phyloP scores from a whole-genome alignment of 2,329 filamentous ascomycete species.

The Xylaria sp. region DNA sequence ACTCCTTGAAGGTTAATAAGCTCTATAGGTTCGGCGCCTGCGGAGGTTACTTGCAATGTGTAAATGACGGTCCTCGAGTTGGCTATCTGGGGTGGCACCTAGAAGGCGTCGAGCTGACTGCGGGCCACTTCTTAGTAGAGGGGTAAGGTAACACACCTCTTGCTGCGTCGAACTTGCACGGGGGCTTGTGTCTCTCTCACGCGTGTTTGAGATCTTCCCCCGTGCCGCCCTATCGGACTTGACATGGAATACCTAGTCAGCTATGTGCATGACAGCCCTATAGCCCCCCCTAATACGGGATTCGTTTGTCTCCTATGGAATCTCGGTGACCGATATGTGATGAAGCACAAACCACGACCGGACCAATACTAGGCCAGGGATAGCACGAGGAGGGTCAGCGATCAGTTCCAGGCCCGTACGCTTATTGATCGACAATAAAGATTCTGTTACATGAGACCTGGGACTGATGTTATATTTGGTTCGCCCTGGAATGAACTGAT shows the following conservation, averaged over 20 bases:
- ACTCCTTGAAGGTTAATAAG: conserved; percentile 25
- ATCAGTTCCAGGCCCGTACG: conserved; percentile 28
- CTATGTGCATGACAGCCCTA: conserved; percentile 33
- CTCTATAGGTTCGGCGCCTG: conserved; percentile 8
- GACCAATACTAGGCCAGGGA: conserved; percentile 40
- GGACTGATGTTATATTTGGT: conserved; percentile 36
- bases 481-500: conserved; percentile 26
- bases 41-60: background rate
- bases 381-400: conserved; percentile 33
- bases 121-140: conserved; percentile 4
- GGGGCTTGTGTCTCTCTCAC: conserved; percentile 10
- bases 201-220: conserved; percentile 19
- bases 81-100: conserved; percentile 4
- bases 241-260: conserved; percentile 35
- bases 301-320: conserved; percentile 44
- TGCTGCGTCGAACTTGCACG: background rate
- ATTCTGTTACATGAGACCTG: conserved; percentile 32
- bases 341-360: conserved; percentile 43
- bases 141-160: background rate
- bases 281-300: conserved; percentile 42
- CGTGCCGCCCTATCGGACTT: conserved; percentile 31
- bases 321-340: conserved; percentile 53
- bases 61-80: background rate
- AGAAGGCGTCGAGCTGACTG: conserved; percentile 3
- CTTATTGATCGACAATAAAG: conserved; percentile 13